Base-by-base conservation (phyloP, 2,329 filamentous ascomycete species). In the Fusarium tricinctum region DNA sequence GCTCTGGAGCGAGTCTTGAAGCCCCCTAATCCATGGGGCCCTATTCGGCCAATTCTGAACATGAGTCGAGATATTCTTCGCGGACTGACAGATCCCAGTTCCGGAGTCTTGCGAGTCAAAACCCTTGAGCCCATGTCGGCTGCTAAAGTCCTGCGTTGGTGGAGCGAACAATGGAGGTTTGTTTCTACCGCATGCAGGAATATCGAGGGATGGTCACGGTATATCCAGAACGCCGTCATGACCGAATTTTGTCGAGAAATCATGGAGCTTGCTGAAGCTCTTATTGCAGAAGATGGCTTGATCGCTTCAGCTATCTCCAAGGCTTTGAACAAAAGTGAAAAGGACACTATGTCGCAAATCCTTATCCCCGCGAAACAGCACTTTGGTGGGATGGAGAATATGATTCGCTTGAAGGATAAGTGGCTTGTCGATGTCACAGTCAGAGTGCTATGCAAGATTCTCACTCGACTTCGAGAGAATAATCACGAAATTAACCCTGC, bases 171-270 rank as follows among this genome's bases (percentile, higher is more conserved):
- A 71, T 99, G 97, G 97, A 86, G 87, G 58, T 90, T 89, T 45
- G 84, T 98, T 43, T 91, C 90, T 42, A 90, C 91, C 57, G 92
- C 95, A 17, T 97, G 97, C 74, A 84, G 89, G 42, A 89, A 91
- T 63, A 97, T 94, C 5, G 94, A 97, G 75, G 82, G 83, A 13
- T 99, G 96, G 96, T 93, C 93, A 68, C 82, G 88, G 15, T 86
- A 86, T 6, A 88, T 92, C 60, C 90, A 95, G 50, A 96, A 93
- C 76, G 80, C 84, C 20, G 84, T 88, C 54, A 94, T 99, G 92
- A 91, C 94, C 73, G 90, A 97, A 58, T 97, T 98, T 74, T 97
- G 94, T 76, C 90, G 96, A 69, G 93, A 97, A 75, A 92, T 92
- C 15, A 99, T 99, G 88, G 93, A 98, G 73, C 92, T 97, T 75